These are phyloP conservation scores for Nicotiana noctiflora DNA, from an alignment of 257 asterid species.

Conservation along the genomic window DNA sequence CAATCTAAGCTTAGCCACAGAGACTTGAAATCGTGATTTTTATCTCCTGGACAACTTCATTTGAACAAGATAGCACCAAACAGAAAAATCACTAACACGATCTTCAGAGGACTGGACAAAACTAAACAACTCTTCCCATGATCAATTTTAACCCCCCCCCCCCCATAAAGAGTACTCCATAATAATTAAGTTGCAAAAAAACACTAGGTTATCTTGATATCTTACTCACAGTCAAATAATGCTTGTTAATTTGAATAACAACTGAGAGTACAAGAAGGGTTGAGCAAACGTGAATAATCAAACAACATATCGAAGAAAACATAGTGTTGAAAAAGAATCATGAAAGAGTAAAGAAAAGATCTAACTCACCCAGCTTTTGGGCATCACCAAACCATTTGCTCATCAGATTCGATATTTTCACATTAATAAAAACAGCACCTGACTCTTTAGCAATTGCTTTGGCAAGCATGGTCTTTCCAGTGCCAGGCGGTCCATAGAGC, in stretches of 20 bases:
- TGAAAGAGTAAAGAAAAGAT: not conserved
- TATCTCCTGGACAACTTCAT: not conserved
- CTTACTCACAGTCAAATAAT: not conserved
- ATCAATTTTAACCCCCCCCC: not conserved
- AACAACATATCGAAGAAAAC: not conserved
- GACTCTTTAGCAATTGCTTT: slow-evolving; percentile 98
- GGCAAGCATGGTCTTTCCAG: slow-evolving; percentile 99
- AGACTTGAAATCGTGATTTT: not conserved
- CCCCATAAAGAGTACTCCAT: not conserved
- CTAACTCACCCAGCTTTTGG: slow-evolving; percentile 71
- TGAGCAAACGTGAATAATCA: not conserved
- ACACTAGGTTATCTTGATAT: not conserved
- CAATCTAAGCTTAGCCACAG: not conserved
- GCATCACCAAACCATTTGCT: slow-evolving; percentile 99
- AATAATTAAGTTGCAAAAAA: not conserved
- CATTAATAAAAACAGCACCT: slow-evolving; percentile 82
- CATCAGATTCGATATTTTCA: slow-evolving; percentile 80
- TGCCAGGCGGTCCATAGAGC: slow-evolving; percentile 96
- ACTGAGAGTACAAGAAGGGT: not conserved
- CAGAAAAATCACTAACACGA: not conserved
- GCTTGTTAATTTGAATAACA: not conserved
- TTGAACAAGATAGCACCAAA: not conserved
- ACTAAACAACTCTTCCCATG: not conserved
- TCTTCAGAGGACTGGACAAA: not conserved
- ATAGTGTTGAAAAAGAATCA: not conserved